phyloP scores from a whole-genome alignment of 305 asterid genomes.

The Fraxinus greggii region DNA sequence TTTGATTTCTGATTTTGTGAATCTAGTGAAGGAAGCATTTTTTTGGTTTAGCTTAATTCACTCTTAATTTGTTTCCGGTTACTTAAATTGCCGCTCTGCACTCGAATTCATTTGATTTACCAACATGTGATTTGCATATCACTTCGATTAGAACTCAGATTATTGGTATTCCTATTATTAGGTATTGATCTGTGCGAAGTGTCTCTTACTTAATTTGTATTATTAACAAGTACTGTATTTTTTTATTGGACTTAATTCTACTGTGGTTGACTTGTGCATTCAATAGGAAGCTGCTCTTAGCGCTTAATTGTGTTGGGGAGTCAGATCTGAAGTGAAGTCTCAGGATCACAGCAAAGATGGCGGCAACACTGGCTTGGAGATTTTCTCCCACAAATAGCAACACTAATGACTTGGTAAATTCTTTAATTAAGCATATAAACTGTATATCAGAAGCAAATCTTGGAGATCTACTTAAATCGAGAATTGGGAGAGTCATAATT shows the following conservation, averaged over 20 bases:
- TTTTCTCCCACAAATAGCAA: conserved; percentile 65
- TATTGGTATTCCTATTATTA: conserved; percentile 19
- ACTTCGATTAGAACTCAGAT: conserved; percentile 12
- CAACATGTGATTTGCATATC: background rate
- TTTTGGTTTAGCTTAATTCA: conserved; percentile 21
- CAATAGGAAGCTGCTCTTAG: conserved; percentile 34
- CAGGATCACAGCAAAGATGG: conserved; percentile 56
- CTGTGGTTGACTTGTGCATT: conserved; percentile 34
- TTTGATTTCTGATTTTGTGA: conserved; percentile 24
- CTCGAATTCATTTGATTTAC: conserved; percentile 18
- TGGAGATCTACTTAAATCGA: conserved; percentile 12
- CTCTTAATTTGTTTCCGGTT: conserved; percentile 5
- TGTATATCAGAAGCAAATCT: background rate
- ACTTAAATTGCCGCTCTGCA: conserved; percentile 15
- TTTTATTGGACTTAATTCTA: conserved; percentile 23
- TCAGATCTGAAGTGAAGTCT: conserved; percentile 56
- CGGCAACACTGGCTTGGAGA: conserved; percentile 76
- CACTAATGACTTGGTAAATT: conserved; percentile 58
- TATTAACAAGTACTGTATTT: background rate
- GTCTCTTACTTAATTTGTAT: background rate
- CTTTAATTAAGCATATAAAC: conserved; percentile 7
- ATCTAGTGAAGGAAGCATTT: conserved; percentile 4
- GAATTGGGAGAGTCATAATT: conserved; percentile 5
- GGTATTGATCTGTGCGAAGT: conserved; percentile 26
- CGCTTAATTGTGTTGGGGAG: conserved; percentile 35